Conservation (phyloP, 2,329 filamentous ascomycete genomes). For the Tolypocladium endophyticum region DNA sequence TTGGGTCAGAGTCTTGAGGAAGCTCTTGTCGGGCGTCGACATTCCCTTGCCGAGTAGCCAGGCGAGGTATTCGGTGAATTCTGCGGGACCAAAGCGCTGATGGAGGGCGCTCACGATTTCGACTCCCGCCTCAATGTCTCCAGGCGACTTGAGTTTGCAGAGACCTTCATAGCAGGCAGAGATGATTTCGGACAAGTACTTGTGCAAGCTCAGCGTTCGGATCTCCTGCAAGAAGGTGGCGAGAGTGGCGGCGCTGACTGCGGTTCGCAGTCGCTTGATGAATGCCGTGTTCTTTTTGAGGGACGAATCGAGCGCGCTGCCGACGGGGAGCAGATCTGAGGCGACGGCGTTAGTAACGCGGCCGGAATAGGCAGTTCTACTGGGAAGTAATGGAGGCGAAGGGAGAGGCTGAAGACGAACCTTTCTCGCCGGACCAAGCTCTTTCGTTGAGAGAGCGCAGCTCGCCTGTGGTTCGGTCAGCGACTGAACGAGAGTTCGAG, state of each 20-base stretch:
- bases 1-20: constrained; percentile 64
- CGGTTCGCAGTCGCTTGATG: constrained; percentile 89
- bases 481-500: neutral
- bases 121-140: constrained; percentile 84
- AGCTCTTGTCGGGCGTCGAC: constrained; percentile 78
- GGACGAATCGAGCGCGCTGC: constrained; percentile 78
- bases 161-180: constrained; percentile 92
- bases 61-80: constrained; percentile 85
- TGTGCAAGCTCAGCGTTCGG: constrained; percentile 80
- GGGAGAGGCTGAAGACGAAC: constrained; percentile 33
- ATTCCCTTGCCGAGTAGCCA: constrained; percentile 89
- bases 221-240: constrained; percentile 84
- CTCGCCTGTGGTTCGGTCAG: constrained; percentile 52
- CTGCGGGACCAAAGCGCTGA: constrained; percentile 80
- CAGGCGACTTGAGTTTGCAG: constrained; percentile 80
- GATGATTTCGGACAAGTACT: constrained; percentile 94
- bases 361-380: neutral
- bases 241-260: constrained; percentile 69
- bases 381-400: neutral
- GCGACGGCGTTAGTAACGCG: constrained; percentile 7
- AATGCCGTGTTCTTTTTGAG: constrained; percentile 98
- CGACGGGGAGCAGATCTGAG: constrained; percentile 62
- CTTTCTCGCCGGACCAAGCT: constrained; percentile 82
- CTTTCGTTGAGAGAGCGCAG: constrained; percentile 78
- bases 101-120: constrained; percentile 93